Conservation (phyloP, 179 eudicot genomes). For the Beta corolliflora region DNA sequence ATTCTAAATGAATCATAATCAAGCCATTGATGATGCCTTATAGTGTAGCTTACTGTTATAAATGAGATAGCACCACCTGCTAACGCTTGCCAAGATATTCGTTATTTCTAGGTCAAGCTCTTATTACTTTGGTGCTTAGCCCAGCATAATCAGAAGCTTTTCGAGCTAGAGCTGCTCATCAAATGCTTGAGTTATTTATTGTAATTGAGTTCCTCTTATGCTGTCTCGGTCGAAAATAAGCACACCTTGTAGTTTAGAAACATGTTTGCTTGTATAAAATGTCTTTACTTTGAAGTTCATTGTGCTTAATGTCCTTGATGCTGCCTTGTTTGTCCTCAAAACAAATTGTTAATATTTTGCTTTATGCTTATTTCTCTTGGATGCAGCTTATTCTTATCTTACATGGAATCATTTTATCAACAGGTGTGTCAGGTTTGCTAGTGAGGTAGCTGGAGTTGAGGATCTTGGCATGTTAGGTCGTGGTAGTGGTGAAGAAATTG, state of each 20-base stretch:
- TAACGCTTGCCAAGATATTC: not conserved
- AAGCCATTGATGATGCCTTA: not conserved
- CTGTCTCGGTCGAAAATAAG: not conserved
- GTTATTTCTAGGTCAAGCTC: not conserved
- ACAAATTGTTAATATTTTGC: not conserved
- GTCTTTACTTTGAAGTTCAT: not conserved
- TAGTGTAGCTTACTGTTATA: not conserved
- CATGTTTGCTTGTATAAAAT: too few relatives aligned
- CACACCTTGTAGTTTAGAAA: not conserved
- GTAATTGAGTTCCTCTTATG: not conserved
- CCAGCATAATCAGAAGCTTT: not conserved
- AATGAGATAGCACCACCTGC: not conserved
- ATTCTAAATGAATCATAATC: not conserved
- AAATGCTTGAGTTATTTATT: not conserved
- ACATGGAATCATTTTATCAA: slow-evolving; percentile 17
- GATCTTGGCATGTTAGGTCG: slow-evolving; percentile 99
- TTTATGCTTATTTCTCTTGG: not conserved
- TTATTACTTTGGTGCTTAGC: not conserved
- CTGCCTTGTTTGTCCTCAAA: slow-evolving; percentile 3
- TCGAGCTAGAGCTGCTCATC: not conserved
- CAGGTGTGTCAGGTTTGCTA: slow-evolving; percentile 97
- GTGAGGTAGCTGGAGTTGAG: slow-evolving; percentile 92
- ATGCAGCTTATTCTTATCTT: not conserved
- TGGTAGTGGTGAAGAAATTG: slow-evolving; percentile 99
- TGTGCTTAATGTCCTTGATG: not conserved